Conservation (phyloP, 1,139 yeast species). For the Ogataea hybrid region DNA sequence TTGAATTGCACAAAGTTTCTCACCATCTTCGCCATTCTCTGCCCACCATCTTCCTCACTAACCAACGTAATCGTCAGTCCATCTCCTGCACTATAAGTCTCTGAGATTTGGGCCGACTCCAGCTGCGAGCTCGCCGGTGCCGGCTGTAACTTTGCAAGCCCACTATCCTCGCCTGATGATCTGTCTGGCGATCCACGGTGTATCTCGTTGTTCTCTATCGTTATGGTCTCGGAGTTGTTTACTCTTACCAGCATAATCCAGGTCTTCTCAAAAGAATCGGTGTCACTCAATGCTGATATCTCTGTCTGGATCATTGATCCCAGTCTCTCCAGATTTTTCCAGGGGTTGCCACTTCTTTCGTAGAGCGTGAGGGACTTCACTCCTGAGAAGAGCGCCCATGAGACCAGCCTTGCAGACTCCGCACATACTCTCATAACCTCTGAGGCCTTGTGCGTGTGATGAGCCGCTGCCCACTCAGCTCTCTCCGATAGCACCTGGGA, state of each 20-base stretch:
- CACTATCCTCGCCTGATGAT: conserved; percentile 1
- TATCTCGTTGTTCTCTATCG: conserved; percentile 17
- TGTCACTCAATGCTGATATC: conserved; percentile 19
- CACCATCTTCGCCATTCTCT: conserved; percentile 6
- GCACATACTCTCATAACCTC: conserved; percentile 40
- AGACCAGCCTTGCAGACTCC: conserved; percentile 39
- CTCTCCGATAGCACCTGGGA: conserved; percentile 33
- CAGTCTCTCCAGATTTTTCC: conserved; percentile 23
- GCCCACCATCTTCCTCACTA: conserved; percentile 14
- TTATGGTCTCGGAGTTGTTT: conserved; percentile 11
- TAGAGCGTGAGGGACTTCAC: conserved; percentile 24
- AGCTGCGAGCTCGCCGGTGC: conserved; percentile 14
- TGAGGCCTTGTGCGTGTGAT: conserved; percentile 39
- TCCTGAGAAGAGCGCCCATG: conserved; percentile 36
- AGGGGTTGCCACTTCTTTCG: conserved; percentile 28
- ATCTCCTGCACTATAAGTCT: conserved; percentile 5
- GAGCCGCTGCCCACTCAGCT: conserved; percentile 40
- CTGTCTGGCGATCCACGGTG: conserved; percentile 6
- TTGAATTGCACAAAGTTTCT: conserved; percentile 6
- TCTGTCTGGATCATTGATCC: conserved; percentile 26
- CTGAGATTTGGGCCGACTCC: conserved; percentile 10
- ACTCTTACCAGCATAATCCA: conserved; percentile 25
- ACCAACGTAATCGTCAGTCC: conserved; percentile 19
- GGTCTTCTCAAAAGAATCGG: conserved; percentile 13
- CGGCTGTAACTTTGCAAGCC: conserved; percentile 13